phyloP scores from a whole-genome alignment of 176 grass and related monocot species.

The Rhynchospora pubera region DNA sequence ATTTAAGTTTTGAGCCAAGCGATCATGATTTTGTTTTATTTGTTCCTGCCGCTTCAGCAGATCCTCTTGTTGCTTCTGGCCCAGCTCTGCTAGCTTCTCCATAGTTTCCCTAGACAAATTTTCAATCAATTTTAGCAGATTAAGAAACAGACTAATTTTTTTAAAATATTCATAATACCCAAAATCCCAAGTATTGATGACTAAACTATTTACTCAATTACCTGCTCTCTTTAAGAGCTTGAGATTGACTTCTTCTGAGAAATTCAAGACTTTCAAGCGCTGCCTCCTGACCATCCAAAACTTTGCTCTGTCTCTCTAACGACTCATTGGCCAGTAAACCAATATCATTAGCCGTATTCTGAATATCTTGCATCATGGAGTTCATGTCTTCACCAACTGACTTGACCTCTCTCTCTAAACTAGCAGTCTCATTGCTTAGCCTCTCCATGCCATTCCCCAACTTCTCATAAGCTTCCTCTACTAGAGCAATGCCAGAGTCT shows the following conservation, averaged over 20 bases:
- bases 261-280: conserved; percentile 53
- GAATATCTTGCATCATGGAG: conserved; percentile 57
- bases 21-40: conserved; percentile 64
- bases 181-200: background rate
- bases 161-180: background rate
- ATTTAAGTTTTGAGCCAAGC: conserved; percentile 68
- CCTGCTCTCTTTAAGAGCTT: conserved; percentile 85
- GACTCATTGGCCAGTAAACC: conserved; percentile 33
- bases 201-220: conserved; percentile 5
- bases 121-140: background rate
- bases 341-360: conserved; percentile 55
- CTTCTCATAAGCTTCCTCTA: conserved; percentile 47
- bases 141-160: background rate
- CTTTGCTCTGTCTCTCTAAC: conserved; percentile 60
- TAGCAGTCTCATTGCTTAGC: conserved; percentile 38
- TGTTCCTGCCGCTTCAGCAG: conserved; percentile 58
- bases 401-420: conserved; percentile 53
- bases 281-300: conserved; percentile 45
- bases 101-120: conserved; percentile 39
- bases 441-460: conserved; percentile 55
- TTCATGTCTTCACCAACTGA: conserved; percentile 39
- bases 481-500: conserved; percentile 31
- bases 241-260: conserved; percentile 44
- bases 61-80: conserved; percentile 70
- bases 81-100: conserved; percentile 53